Evolutionary conservation across 2,329 filamentous ascomycete species (phyloP).

Genomic region (Curvularia spicifera): DNA sequence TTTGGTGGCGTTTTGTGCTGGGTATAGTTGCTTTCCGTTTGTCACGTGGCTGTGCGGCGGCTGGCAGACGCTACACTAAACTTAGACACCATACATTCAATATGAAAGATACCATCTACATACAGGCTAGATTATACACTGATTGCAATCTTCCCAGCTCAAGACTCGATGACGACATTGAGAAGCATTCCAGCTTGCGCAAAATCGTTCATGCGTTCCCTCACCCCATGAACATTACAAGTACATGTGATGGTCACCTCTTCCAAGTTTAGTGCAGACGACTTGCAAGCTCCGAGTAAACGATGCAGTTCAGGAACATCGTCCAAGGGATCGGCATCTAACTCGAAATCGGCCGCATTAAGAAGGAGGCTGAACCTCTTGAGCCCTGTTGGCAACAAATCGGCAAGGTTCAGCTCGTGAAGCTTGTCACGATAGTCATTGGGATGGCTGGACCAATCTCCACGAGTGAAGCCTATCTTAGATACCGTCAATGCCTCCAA

Average conservation of each 20-base stretch:
- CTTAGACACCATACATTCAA: neutral
- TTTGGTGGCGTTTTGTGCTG: neutral
- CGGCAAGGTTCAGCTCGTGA: constrained; percentile 1
- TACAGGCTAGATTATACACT: neutral
- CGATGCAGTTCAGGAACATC: constrained; percentile 4
- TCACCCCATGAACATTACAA: too few species aligned
- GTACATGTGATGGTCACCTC: neutral
- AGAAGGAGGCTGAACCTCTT: constrained; percentile 18
- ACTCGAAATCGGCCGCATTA: neutral
- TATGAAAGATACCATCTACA: neutral
- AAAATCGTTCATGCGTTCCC: neutral
- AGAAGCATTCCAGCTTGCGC: constrained; percentile 8
- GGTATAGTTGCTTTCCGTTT: neutral
- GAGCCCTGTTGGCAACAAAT: constrained; percentile 21
- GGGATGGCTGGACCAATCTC: too few species aligned
- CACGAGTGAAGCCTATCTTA: constrained; percentile 13
- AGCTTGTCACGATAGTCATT: too few species aligned
- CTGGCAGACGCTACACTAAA: neutral
- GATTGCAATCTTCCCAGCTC: neutral
- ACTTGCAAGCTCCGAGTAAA: constrained; percentile 15
- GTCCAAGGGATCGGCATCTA: constrained; percentile 3
- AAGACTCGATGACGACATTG: neutral
- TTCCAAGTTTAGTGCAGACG: neutral
- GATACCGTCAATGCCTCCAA: constrained; percentile 23
- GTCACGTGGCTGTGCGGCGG: too few species aligned